phyloP scores from a whole-genome alignment of 441 rosid species.

The Dalechampia spathulata region DNA sequence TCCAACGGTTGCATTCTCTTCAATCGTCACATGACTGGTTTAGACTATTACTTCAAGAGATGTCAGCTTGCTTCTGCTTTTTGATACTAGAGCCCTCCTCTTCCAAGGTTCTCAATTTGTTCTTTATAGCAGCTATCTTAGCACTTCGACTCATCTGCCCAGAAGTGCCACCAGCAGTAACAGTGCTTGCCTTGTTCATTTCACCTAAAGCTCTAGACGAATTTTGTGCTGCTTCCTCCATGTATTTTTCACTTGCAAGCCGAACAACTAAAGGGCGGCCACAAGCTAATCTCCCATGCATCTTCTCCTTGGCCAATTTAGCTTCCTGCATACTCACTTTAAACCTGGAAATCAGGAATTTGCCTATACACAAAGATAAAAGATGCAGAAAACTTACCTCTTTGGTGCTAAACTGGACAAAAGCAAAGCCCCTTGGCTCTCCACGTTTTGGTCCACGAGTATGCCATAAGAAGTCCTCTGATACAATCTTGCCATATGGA shows the following conservation, averaged over 20 bases:
- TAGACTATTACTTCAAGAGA: too few species aligned
- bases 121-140: conserved; percentile 79
- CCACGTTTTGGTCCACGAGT: conserved; percentile 91
- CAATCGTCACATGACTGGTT: too few species aligned
- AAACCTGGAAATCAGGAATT: conserved; percentile 49
- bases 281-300: conserved; percentile 90
- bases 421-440: conserved; percentile 84
- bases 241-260: conserved; percentile 61
- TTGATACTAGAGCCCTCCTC: conserved; percentile 44
- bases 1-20: too few species aligned
- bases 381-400: conserved; percentile 51
- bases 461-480: conserved; percentile 94
- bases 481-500: conserved; percentile 74
- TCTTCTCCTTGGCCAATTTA: conserved; percentile 82
- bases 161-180: conserved; percentile 28
- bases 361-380: conserved; percentile 15
- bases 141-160: conserved; percentile 56
- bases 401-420: conserved; percentile 63
- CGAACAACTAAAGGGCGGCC: conserved; percentile 86
- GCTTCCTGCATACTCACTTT: conserved; percentile 99
- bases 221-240: conserved; percentile 34
- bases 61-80: conserved; percentile 47
- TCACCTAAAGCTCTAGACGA: conserved; percentile 30
- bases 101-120: conserved; percentile 74
- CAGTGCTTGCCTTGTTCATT: conserved; percentile 26